Conservation (phyloP, 768 basidiomycete species). For the Russula sp. region DNA sequence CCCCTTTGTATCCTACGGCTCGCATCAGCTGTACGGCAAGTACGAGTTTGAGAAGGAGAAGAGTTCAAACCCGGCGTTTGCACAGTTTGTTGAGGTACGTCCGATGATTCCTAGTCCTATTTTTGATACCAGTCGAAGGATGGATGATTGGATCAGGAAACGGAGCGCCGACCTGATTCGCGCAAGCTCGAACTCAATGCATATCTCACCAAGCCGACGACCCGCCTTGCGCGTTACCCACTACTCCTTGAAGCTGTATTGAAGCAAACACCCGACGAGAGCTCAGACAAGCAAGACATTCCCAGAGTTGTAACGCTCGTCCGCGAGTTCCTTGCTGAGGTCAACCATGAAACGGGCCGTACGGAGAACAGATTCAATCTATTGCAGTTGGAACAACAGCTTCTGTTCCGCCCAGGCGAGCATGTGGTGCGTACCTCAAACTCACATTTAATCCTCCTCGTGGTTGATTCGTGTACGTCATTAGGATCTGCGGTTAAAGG, state of each 20-base stretch:
- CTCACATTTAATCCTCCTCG: neutral
- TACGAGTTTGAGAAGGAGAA: conserved; percentile 99
- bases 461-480: neutral
- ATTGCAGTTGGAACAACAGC: conserved; percentile 87
- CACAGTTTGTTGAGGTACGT: conserved; percentile 91
- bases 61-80: conserved; percentile 85
- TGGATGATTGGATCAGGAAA: conserved; percentile 49
- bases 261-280: conserved; percentile 90
- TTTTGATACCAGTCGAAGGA: conserved; percentile 8
- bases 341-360: conserved; percentile 92
- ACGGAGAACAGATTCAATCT: conserved; percentile 96
- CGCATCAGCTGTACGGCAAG: conserved; percentile 96
- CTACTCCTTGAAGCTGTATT: conserved; percentile 86
- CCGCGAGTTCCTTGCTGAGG: conserved; percentile 78
- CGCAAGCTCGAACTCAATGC: conserved; percentile 96
- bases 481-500: conserved; percentile 80
- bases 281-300: conserved; percentile 74
- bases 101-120: neutral
- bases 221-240: conserved; percentile 94
- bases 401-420: conserved; percentile 87
- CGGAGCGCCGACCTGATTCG: conserved; percentile 91
- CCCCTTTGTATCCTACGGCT: conserved; percentile 93
- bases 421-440: conserved; percentile 61
- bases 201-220: conserved; percentile 97
- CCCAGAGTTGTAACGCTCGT: conserved; percentile 75